These are phyloP conservation scores for Amauroascus verrucosus DNA, from an alignment of 2,329 filamentous ascomycete genomes.

Conservation along the genomic window DNA sequence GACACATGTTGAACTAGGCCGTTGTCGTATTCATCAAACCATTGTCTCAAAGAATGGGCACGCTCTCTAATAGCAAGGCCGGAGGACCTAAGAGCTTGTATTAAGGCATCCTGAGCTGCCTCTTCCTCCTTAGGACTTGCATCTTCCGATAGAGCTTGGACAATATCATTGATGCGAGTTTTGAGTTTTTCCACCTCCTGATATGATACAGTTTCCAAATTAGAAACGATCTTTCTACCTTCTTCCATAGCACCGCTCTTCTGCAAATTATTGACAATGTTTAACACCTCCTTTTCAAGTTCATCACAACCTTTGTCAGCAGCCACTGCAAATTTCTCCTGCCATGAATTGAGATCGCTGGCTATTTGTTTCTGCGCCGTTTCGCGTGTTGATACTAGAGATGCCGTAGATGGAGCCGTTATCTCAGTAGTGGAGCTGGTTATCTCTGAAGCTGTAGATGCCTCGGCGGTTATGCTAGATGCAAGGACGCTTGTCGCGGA, in stretches of 20 bases:
- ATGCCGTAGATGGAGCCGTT: constrained; percentile 18
- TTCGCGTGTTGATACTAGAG: constrained; percentile 32
- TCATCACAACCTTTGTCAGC: constrained; percentile 73
- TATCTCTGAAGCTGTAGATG: constrained; percentile 11
- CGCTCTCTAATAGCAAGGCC: constrained; percentile 65
- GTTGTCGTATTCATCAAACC: constrained; percentile 62
- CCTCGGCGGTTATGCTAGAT: constrained; percentile 9
- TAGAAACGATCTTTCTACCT: constrained; percentile 45
- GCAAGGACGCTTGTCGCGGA: background rate
- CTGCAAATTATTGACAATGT: constrained; percentile 61
- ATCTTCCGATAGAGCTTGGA: constrained; percentile 48
- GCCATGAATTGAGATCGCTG: constrained; percentile 68
- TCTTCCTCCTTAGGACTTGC: constrained; percentile 45
- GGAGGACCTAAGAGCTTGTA: constrained; percentile 51
- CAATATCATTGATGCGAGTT: constrained; percentile 50
- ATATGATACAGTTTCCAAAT: constrained; percentile 58
- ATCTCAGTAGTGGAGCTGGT: constrained; percentile 20
- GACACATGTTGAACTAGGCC: constrained; percentile 60
- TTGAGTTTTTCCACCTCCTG: constrained; percentile 58
- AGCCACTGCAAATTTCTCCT: constrained; percentile 74
- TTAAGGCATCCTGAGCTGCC: constrained; percentile 43
- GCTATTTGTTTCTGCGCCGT: constrained; percentile 51
- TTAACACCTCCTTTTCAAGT: constrained; percentile 50
- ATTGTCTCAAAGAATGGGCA: constrained; percentile 65
- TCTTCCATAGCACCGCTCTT: constrained; percentile 48